A percentile compares a stretch with the other conserved stretches of the same genome.
Conservation (phyloP, 345 rosid species). For the Citrus medica region DNA sequence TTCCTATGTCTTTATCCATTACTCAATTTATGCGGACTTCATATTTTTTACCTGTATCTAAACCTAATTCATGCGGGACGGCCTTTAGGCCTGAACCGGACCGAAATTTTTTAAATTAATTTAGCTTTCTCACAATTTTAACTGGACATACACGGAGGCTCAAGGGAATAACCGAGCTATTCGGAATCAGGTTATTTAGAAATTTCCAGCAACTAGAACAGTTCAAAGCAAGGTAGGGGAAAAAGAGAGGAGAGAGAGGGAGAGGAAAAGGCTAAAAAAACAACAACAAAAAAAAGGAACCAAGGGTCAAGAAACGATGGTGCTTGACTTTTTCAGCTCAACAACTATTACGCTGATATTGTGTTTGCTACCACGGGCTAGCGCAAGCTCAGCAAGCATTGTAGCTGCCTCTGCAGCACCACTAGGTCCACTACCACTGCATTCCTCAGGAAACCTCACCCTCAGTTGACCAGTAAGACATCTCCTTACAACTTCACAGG, state of each 20-base stretch:
- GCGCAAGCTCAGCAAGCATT: constrained; percentile 29
- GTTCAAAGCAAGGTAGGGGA: neutral
- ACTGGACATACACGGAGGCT: neutral
- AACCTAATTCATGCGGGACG: too few relatives aligned
- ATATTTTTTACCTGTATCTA: too few relatives aligned
- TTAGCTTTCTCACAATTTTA: neutral
- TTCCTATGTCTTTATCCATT: too few relatives aligned
- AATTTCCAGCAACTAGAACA: neutral
- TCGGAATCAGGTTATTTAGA: neutral
- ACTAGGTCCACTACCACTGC: neutral
- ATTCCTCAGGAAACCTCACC: constrained; percentile 3
- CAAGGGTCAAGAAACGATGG: neutral
- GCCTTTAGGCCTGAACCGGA: too few relatives aligned
- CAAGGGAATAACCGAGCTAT: neutral
- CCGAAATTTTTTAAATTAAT: neutral
- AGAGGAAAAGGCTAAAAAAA: too few relatives aligned
- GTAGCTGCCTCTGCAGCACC: constrained; percentile 25
- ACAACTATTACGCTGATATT: constrained; percentile 40
- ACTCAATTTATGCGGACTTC: too few relatives aligned
- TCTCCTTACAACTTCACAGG: constrained; percentile 27
- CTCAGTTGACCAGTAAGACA: constrained; percentile 12
- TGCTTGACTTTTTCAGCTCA: constrained; percentile 14
- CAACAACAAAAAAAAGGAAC: too few relatives aligned
- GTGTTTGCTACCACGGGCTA: constrained; percentile 38
- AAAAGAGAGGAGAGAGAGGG: too few relatives aligned